A percentile compares a stretch with the other conserved stretches of the same genome.
Conservation (phyloP, 306 rosid species). For the Malus orientalis region DNA sequence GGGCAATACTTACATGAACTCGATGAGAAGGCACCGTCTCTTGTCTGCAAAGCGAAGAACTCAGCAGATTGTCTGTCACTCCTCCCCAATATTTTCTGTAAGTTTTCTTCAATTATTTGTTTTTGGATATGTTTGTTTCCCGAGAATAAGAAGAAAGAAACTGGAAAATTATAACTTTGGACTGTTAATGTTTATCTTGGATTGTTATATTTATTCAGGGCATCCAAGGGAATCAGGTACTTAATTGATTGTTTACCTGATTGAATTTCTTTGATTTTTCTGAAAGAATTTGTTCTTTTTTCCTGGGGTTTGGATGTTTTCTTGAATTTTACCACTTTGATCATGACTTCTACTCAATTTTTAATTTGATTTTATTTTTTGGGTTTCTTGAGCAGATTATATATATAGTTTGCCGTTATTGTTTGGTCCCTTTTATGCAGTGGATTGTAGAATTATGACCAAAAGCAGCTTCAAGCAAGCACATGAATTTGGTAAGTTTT, state of each 20-base stretch:
- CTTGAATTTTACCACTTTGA: not conserved
- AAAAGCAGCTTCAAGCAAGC: slow-evolving; percentile 42
- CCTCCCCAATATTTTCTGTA: not conserved
- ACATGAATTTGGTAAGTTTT: slow-evolving; percentile 32
- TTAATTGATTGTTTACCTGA: not conserved
- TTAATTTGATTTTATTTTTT: not conserved
- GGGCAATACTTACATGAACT: not conserved
- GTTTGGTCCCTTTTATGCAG: slow-evolving; percentile 8
- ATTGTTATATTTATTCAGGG: not conserved
- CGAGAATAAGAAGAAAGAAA: not conserved
- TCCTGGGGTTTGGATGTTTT: slow-evolving; percentile 16
- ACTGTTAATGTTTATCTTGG: not conserved
- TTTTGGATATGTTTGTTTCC: not conserved
- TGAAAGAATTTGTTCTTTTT: not conserved
- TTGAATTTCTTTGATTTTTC: not conserved
- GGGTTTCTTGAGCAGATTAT: not conserved
- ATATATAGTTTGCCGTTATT: not conserved
- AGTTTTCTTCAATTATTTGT: not conserved
- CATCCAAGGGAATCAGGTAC: not conserved
- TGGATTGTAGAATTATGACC: slow-evolving; percentile 21
- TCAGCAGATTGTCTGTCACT: not conserved
- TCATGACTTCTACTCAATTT: not conserved
- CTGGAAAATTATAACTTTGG: not conserved
- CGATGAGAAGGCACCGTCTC: not conserved
- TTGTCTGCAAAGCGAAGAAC: not conserved